Base-by-base conservation (phyloP, 805 yeast species). In the Kuraishia floccosa region DNA sequence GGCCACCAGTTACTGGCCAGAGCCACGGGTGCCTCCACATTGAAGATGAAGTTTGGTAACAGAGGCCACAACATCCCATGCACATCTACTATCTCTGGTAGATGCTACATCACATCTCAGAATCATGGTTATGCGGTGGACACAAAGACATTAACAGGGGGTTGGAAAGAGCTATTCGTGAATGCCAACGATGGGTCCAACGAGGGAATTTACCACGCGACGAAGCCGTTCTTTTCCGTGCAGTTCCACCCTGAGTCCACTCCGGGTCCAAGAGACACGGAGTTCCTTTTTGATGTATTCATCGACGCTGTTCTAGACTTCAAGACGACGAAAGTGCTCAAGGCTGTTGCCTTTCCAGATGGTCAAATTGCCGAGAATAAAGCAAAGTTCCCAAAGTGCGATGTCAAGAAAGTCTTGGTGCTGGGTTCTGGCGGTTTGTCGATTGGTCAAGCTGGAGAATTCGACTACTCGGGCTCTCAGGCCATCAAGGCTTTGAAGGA, bases 191-290 rank as follows among this genome's bases (percentile, higher is more conserved):
- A 91, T 60, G 89, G 87, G 34, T 86, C 97, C 24, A 91, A 91
- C 58, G 99, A 91, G 68, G 99, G 99, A 76, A 85, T 91, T 40
- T 89, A 85, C 65, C 84, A 89, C 61, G 70, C 78, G 26, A 66
- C 74, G 41, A 68, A 80, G 56, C 98, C 99, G 24, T 80, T 68
- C 54, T 91, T 91, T 69, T 91, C 98, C 11, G 97, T 91, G 30
- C 99, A 91, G 67, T 89, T 91, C 71, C 99, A 91, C 56, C 99
- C 99, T 17, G 99, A 91, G 67, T 84, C 96, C 16, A 85, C 95
- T 30, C 97, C 98, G 29, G 99, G 99, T 56, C 99, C 99, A 55
- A 76, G 95, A 56, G 99, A 91, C 56, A 91, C 98, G 31, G 98
- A 91, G 62, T 91, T 87, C 59, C 67, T 91, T 55, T 91, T 91